Conservation (phyloP, 1,284 basidiomycete species). For the Wolfiporia cocos region DNA sequence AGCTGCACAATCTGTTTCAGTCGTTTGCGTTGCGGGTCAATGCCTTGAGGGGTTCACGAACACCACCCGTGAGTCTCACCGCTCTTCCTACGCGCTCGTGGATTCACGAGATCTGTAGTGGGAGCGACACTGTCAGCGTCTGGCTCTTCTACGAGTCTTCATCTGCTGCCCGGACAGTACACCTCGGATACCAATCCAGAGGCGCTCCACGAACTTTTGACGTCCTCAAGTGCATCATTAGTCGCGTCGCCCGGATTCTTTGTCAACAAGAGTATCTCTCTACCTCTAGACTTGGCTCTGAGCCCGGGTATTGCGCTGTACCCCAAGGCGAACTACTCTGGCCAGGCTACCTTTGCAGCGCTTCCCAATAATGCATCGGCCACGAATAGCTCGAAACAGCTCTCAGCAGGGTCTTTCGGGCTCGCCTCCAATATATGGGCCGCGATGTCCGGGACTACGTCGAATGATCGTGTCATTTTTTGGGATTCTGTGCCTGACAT, state of each 20-base stretch:
- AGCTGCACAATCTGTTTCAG: slow-evolving; percentile 54
- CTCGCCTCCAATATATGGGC: slow-evolving; percentile 65
- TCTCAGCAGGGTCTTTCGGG: slow-evolving; percentile 51
- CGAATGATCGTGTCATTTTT: slow-evolving; percentile 50
- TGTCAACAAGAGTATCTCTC: slow-evolving; percentile 35
- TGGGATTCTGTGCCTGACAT: slow-evolving; percentile 79
- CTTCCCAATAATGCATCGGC: slow-evolving; percentile 42
- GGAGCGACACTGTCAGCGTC: slow-evolving; percentile 56
- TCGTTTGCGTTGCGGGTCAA: slow-evolving; percentile 78
- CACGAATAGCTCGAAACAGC: slow-evolving; percentile 41
- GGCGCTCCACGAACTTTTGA: slow-evolving; percentile 60
- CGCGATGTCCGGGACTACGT: slow-evolving; percentile 45
- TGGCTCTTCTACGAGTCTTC: slow-evolving; percentile 43
- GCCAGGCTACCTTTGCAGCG: slow-evolving; percentile 49
- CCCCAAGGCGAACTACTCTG: slow-evolving; percentile 52
- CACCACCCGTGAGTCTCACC: slow-evolving; percentile 48
- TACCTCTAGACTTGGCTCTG: slow-evolving; percentile 61
- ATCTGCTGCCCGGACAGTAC: slow-evolving; percentile 72
- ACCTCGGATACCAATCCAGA: slow-evolving; percentile 62
- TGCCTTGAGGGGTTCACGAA: slow-evolving; percentile 71
- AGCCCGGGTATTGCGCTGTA: slow-evolving; percentile 62
- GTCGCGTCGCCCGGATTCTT: slow-evolving; percentile 60
- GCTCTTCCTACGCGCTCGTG: slow-evolving; percentile 1
- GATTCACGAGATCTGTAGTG: slow-evolving; percentile 35
- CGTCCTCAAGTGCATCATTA: slow-evolving; percentile 53